These are phyloP conservation scores for Groenewaldozyma auringiensis DNA, from an alignment of 1,139 yeast genomes.

Conservation along the genomic window DNA sequence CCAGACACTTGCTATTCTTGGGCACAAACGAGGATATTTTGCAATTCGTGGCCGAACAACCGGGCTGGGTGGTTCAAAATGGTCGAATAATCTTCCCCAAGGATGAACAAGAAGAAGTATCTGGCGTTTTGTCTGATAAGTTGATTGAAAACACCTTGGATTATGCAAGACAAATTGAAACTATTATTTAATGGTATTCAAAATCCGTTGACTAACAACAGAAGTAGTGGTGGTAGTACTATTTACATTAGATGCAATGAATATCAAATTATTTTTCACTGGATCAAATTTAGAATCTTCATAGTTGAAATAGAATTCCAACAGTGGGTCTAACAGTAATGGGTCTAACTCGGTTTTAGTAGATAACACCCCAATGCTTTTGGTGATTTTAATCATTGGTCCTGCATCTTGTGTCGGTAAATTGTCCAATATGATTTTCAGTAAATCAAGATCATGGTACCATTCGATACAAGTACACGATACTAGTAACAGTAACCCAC, in stretches of 20 bases:
- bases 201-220: too few relatives aligned
- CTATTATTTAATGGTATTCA: conserved; percentile 62
- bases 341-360: not conserved
- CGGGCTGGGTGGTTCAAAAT: conserved; percentile 56
- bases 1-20: conserved; percentile 71
- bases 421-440: not conserved
- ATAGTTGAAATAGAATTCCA: not conserved
- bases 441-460: not conserved
- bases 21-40: conserved; percentile 61
- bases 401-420: not conserved
- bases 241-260: conserved; percentile 2
- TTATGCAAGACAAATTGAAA: conserved; percentile 82
- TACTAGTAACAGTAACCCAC: not conserved
- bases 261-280: not conserved
- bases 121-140: conserved; percentile 29
- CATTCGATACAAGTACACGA: not conserved
- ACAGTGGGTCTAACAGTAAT: not conserved
- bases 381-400: conserved; percentile 3
- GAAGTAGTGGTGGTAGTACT: too few relatives aligned
- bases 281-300: not conserved
- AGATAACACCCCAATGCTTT: conserved; percentile 4
- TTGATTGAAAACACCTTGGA: conserved; percentile 59
- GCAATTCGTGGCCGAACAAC: conserved; percentile 45
- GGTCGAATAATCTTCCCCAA: conserved; percentile 54
- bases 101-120: conserved; percentile 15